Evolutionary conservation across 1,284 basidiomycete genomes (phyloP), one percentile per base, ranked within the genome.

Genomic region (Moesziomyces globuligerus): DNA sequence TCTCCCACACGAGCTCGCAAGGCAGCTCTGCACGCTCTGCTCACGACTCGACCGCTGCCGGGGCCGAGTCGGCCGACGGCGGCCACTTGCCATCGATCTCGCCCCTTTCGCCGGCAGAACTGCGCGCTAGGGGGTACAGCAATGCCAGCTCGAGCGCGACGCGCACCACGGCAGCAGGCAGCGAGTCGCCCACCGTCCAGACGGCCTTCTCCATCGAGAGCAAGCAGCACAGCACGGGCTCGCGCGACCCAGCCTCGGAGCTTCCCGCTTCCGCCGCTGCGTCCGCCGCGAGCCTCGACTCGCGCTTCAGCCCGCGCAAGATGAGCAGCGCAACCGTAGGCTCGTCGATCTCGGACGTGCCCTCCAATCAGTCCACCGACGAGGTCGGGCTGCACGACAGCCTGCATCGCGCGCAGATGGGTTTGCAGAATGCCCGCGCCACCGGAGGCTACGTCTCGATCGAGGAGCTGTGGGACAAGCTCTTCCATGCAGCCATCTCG

Each of bases 401-500:
- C 43, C 46, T 79, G 23, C 42, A 47, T n/a, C 56, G 65, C 9
- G 76, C 68, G 11, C 67, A 77, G 25, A 21, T 64, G 41, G 75
- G 75, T 7, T 38, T 77, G 48, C 75, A 79, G 42, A 68, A 48
- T 26, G 71, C 74, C 13, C 70, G 74, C 21, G 64, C 70, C 21
- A 67, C 55, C 25, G 75, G 76, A 20, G 76, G 75, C 21, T 79
- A 79, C 46, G 68, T 79, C 20, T 67, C 65, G n/a, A 59, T 79
- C 20, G 75, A 77, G 15, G 75, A 79, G 55, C 59, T 78, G 24
- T 79, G 76, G 72, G 72, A 79, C 41, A 73, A 74, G 57, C 61
- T 79, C 39, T 79, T 79, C 67, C 72, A 72, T 28, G 74, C 76
- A 28, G 76, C 74, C 24, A 72, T 79, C n/a, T 75, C 76, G 3